phyloP scores from a whole-genome alignment of 2,329 filamentous ascomycete genomes.

The Fusarium praegraminearum region DNA sequence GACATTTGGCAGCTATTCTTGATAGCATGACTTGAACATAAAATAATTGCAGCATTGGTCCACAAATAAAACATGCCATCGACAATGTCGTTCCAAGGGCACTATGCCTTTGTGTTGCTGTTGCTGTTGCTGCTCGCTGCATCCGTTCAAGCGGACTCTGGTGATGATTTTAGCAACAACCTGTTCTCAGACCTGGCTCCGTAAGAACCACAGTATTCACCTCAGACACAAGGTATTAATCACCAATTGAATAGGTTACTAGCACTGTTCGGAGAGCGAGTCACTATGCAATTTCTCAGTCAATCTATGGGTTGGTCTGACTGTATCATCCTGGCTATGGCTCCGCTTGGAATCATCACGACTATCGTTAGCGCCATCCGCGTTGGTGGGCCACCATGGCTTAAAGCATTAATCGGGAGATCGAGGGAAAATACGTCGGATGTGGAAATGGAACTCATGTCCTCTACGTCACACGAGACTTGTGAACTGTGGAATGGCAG shows the following conservation, averaged over 20 bases:
- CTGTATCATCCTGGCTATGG: constrained; percentile 60
- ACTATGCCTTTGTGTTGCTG: no score
- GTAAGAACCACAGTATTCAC: no score
- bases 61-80: no score
- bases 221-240: no score
- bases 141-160: no score
- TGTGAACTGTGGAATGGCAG: constrained; percentile 60
- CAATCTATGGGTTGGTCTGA: constrained; percentile 57
- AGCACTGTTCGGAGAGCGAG: constrained; percentile 57
- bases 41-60: no score
- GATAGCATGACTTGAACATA: no score
- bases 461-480: constrained; percentile 57
- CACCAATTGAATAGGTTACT: background rate
- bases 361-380: constrained; percentile 58
- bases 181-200: no score
- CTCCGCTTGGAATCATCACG: constrained; percentile 60
- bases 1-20: no score
- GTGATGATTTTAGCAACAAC: no score
- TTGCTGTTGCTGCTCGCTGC: no score
- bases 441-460: constrained; percentile 59
- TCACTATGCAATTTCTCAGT: constrained; percentile 62
- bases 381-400: constrained; percentile 56
- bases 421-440: constrained; percentile 57
- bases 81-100: no score
- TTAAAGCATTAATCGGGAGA: constrained; percentile 59